Percentiles rank a stretch among this genome's conserved stretches.
phyloP scores from a whole-genome alignment of 106 monocot species.

The Phalaenopsis aphrodite region DNA sequence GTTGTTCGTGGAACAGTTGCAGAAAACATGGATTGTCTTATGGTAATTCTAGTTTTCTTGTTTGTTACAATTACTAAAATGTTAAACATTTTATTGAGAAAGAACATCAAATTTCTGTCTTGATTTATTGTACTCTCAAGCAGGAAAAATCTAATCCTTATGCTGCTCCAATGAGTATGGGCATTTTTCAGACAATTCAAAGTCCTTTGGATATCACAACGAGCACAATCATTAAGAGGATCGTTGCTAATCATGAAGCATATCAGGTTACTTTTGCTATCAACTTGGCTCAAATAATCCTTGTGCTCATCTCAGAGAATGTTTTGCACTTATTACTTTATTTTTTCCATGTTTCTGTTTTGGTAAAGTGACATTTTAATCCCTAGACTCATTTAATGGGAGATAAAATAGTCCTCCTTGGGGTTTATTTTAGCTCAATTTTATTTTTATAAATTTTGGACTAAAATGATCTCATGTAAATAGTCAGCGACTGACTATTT shows the following conservation, averaged over 20 bases:
- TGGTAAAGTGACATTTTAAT: too few relatives aligned
- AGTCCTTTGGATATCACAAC: slow-evolving; percentile 47
- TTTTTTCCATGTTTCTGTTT: too few relatives aligned
- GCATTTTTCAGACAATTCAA: slow-evolving; percentile 20
- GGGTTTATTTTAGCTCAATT: too few relatives aligned
- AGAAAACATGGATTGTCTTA: slow-evolving; percentile 22
- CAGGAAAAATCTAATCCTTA: slow-evolving; percentile 27
- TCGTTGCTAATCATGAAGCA: slow-evolving; percentile 37
- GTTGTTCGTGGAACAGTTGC: slow-evolving; percentile 28
- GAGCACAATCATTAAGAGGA: slow-evolving; percentile 39
- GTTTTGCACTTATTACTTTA: too few relatives aligned
- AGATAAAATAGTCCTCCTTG: too few relatives aligned
- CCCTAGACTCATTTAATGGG: too few relatives aligned
- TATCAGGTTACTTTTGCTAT: slow-evolving; percentile 26
- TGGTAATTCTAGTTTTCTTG: slow-evolving; percentile 5
- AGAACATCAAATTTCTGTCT: not conserved
- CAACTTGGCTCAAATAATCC: not conserved
- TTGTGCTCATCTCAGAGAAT: too few relatives aligned
- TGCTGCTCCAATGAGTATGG: slow-evolving; percentile 29
- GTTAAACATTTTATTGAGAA: not conserved
- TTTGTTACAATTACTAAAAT: not conserved
- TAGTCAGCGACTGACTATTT: too few relatives aligned
- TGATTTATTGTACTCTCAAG: not conserved
- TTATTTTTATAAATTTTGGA: too few relatives aligned
- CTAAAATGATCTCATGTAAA: too few relatives aligned